Evolutionary conservation across 1,139 yeast species (phyloP).

Genomic region (Taphrina communis): DNA sequence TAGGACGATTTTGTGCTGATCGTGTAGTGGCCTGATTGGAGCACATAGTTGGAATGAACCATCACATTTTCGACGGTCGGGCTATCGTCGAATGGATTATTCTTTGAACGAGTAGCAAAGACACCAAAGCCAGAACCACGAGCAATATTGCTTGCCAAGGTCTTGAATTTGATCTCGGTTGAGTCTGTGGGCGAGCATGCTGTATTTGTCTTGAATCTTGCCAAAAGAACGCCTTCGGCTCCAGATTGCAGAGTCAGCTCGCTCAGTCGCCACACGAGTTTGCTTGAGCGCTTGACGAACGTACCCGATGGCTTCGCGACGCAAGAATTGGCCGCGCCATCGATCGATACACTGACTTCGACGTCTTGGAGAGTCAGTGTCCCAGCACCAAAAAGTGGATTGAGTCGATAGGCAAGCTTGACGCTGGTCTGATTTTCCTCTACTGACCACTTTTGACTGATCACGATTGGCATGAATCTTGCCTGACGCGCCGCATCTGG

Average conservation of each 20-base stretch:
- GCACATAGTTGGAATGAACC: slow-evolving; percentile 18
- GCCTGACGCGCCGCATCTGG: slow-evolving; percentile 59
- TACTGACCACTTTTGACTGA: slow-evolving; percentile 87
- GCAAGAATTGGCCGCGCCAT: slow-evolving; percentile 64
- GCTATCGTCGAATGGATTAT: slow-evolving; percentile 30
- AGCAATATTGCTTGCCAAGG: slow-evolving; percentile 27
- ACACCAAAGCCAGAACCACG: slow-evolving; percentile 39
- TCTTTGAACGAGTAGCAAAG: slow-evolving; percentile 26
- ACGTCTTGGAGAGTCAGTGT: slow-evolving; percentile 61
- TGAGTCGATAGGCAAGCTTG: slow-evolving; percentile 70
- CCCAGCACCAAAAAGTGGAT: slow-evolving; percentile 58
- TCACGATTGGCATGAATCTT: slow-evolving; percentile 62
- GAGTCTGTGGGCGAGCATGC: slow-evolving; percentile 27
- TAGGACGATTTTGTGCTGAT: slow-evolving; percentile 1
- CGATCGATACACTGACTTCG: slow-evolving; percentile 64
- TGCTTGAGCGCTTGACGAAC: slow-evolving; percentile 87
- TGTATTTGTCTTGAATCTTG: slow-evolving; percentile 53
- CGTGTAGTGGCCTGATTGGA: slow-evolving; percentile 15
- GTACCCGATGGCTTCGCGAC: slow-evolving; percentile 86
- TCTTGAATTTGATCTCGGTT: slow-evolving; percentile 28
- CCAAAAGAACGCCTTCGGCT: slow-evolving; percentile 59
- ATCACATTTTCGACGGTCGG: slow-evolving; percentile 29
- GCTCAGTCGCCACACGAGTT: slow-evolving; percentile 51
- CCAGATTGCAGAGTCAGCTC: slow-evolving; percentile 70
- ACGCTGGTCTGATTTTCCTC: slow-evolving; percentile 84